Conservation (phyloP, 2,329 filamentous ascomycete species). For the Neofusicoccum sp. region DNA sequence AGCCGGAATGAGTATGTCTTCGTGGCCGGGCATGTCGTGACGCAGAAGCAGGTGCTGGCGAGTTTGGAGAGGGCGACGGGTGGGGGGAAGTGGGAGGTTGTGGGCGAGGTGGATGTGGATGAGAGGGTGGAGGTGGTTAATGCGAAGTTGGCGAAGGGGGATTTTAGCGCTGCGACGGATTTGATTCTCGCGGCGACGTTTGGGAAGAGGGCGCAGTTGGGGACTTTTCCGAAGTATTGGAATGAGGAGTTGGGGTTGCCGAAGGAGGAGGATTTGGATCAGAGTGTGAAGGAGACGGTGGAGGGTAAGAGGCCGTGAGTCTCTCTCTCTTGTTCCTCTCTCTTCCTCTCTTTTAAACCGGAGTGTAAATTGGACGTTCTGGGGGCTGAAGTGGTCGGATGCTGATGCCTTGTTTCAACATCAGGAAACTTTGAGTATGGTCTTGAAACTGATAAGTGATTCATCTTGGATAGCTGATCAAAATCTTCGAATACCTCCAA, state of each 20-base stretch:
- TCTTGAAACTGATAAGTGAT: too few species aligned
- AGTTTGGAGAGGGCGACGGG: constrained; percentile 54
- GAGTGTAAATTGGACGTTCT: too few species aligned
- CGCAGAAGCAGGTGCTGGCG: constrained; percentile 58
- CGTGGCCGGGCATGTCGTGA: constrained; percentile 57
- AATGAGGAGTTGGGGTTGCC: constrained; percentile 44
- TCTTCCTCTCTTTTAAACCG: too few species aligned
- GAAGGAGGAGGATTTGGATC: constrained; percentile 42
- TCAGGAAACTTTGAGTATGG: too few species aligned
- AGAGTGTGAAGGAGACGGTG: constrained; percentile 33
- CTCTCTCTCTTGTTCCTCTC: background rate
- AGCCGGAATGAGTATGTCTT: constrained; percentile 60
- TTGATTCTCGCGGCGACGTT: constrained; percentile 26
- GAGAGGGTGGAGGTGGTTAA: constrained; percentile 29
- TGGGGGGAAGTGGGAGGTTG: constrained; percentile 52
- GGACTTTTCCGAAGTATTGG: constrained; percentile 33
- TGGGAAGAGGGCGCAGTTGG: constrained; percentile 21
- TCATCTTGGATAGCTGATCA: too few species aligned
- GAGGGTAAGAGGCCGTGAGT: constrained; percentile 22
- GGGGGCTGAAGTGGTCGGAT: too few species aligned
- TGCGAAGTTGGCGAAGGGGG: constrained; percentile 37
- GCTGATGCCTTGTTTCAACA: too few species aligned
- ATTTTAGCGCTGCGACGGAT: constrained; percentile 27
- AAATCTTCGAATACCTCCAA: too few species aligned
- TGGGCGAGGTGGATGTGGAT: constrained; percentile 34